These are phyloP conservation scores for Hevea brasiliensis DNA, from an alignment of 345 rosid species.

Conservation along the genomic window DNA sequence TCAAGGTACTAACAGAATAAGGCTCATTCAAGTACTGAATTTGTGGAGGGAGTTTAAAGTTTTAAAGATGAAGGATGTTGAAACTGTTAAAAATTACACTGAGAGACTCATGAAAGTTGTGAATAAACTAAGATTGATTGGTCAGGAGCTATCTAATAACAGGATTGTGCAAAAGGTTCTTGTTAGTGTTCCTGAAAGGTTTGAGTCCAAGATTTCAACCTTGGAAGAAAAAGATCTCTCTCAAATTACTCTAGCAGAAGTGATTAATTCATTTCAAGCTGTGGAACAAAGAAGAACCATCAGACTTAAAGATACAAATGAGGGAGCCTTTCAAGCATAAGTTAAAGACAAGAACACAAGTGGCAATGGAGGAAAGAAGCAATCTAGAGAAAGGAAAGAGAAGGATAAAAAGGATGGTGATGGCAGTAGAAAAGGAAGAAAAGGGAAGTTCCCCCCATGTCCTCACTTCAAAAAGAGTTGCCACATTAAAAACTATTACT, in stretches of 20 bases:
- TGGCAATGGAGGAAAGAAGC: too few species aligned
- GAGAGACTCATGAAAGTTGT: neutral
- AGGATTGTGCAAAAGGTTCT: neutral
- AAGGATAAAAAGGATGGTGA: too few species aligned
- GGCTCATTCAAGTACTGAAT: neutral
- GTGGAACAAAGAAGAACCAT: too few species aligned
- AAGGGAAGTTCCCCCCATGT: too few species aligned
- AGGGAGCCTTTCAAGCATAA: neutral
- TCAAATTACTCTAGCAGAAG: neutral
- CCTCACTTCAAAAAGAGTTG: too few species aligned
- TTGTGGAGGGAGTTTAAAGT: neutral
- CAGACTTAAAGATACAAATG: too few species aligned
- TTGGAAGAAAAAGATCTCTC: too few species aligned
- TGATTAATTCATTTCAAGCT: too few species aligned
- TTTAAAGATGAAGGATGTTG: neutral
- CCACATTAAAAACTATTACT: too few species aligned
- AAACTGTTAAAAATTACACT: neutral
- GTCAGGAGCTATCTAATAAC: neutral
- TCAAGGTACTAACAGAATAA: neutral
- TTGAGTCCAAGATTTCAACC: too few species aligned
- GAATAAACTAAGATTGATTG: neutral
- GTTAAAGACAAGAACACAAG: neutral
- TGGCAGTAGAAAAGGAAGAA: too few species aligned
- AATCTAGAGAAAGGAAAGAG: too few species aligned
- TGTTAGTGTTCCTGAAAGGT: neutral